These are phyloP conservation scores for Candida sanyiensis DNA, from an alignment of 805 yeast species.

Conservation along the genomic window DNA sequence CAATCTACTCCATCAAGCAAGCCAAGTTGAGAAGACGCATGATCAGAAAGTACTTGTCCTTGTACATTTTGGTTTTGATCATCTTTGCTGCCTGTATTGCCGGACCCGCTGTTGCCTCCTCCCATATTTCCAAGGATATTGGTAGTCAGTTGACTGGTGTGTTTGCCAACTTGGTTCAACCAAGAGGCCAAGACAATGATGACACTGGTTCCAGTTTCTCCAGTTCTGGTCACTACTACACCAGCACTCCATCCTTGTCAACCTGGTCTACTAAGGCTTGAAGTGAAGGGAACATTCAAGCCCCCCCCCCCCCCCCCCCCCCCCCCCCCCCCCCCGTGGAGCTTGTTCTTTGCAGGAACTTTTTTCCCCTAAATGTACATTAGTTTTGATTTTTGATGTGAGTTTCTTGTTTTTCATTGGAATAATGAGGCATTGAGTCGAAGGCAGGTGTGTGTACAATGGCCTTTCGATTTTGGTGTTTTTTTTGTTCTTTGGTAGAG, in stretches of 20 bases:
- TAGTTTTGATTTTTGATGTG: conserved; percentile 2
- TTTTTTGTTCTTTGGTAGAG: no score
- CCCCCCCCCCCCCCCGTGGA: no score
- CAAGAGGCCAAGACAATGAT: conserved; percentile 72
- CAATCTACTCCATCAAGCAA: conserved; percentile 94
- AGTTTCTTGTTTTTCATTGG: background rate
- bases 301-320: no score
- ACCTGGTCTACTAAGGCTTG: conserved; percentile 53
- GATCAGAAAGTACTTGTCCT: conserved; percentile 86
- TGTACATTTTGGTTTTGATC: conserved; percentile 67
- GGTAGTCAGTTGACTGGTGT: conserved; percentile 32
- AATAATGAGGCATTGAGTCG: no score
- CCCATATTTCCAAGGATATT: conserved; percentile 37
- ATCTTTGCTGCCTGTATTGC: conserved; percentile 72
- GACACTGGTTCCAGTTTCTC: conserved; percentile 62
- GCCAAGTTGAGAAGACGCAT: conserved; percentile 94
- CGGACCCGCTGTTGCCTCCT: conserved; percentile 88
- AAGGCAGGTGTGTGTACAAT: no score
- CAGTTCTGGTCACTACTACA: conserved; percentile 34
- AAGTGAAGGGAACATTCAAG: no score
- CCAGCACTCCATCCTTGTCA: conserved; percentile 45
- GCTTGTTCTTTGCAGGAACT: no score
- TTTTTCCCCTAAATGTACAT: conserved; percentile 3
- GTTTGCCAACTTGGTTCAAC: conserved; percentile 77
- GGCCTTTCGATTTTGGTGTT: no score